Percentiles rank a stretch among this genome's conserved stretches.
Conservation (phyloP, 805 yeast genomes). For the Torulaspora indica region DNA sequence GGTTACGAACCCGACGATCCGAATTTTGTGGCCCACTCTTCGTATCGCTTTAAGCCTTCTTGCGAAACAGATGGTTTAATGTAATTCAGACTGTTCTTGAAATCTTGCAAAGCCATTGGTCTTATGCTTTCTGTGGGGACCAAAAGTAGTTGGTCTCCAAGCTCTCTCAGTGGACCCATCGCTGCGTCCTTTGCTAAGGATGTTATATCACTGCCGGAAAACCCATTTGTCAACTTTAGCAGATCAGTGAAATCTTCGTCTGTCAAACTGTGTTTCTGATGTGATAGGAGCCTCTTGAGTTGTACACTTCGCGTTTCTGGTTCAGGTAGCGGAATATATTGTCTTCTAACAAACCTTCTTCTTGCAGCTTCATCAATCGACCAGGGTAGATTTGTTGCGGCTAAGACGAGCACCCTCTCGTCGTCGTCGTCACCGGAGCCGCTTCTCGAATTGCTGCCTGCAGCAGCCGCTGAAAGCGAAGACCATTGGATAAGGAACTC, state of each 20-base stretch:
- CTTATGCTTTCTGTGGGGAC: slow-evolving; percentile 71
- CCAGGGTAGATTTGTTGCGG: slow-evolving; percentile 97
- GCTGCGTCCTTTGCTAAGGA: slow-evolving; percentile 96
- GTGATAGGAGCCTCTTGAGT: slow-evolving; percentile 56
- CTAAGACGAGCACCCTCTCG: slow-evolving; percentile 78
- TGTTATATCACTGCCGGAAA: slow-evolving; percentile 91
- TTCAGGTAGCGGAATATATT: slow-evolving; percentile 92
- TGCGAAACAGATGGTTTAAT: slow-evolving; percentile 85
- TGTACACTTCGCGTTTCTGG: slow-evolving; percentile 73
- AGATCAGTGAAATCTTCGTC: slow-evolving; percentile 59
- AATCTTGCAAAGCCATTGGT: slow-evolving; percentile 68
- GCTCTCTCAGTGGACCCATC: slow-evolving; percentile 89
- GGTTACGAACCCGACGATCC: slow-evolving; percentile 81
- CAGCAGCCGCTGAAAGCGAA: slow-evolving; percentile 80
- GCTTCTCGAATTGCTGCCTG: slow-evolving; percentile 51
- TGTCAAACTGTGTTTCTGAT: slow-evolving; percentile 66
- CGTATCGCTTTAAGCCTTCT: slow-evolving; percentile 75
- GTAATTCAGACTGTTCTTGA: slow-evolving; percentile 65
- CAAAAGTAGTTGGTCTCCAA: slow-evolving; percentile 76
- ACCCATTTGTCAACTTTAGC: slow-evolving; percentile 66
- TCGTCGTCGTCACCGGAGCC: slow-evolving; percentile 29
- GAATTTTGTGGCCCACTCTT: slow-evolving; percentile 79
- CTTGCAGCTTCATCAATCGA: slow-evolving; percentile 95
- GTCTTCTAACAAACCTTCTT: slow-evolving; percentile 84
- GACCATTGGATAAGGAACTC: slow-evolving; percentile 96